phyloP scores from a whole-genome alignment of 176 grass and related monocot genomes.

The Dactylis glomerata region DNA sequence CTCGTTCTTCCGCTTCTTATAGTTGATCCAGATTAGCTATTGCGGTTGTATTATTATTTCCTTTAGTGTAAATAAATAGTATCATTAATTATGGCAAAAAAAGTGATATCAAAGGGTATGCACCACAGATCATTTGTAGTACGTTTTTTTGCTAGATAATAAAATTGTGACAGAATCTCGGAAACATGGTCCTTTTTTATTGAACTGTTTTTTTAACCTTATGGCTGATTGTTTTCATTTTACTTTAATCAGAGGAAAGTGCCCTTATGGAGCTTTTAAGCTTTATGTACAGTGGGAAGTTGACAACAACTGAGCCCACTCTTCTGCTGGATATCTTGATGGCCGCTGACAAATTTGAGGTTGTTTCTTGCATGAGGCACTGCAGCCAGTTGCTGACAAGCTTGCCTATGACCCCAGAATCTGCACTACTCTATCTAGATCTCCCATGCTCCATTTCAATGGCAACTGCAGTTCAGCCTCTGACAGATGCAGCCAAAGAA shows the following conservation, averaged over 20 bases:
- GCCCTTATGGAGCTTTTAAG: constrained; percentile 82
- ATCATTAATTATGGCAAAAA: background rate
- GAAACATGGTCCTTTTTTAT: background rate
- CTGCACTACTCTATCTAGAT: constrained; percentile 85
- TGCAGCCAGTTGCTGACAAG: constrained; percentile 89
- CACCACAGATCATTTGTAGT: no score
- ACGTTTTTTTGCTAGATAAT: background rate
- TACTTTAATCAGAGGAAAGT: constrained; percentile 73
- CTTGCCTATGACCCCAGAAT: constrained; percentile 84
- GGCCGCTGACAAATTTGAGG: constrained; percentile 97
- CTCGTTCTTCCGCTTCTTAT: background rate
- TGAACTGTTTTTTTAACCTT: background rate
- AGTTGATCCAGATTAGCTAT: background rate
- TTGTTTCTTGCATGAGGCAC: constrained; percentile 90
- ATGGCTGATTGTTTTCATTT: background rate
- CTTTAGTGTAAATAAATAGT: background rate
- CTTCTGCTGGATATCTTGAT: constrained; percentile 78
- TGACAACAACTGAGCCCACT: constrained; percentile 61
- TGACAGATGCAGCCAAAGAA: constrained; percentile 69
- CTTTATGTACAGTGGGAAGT: constrained; percentile 92
- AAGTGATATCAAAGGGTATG: background rate
- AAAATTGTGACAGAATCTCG: background rate
- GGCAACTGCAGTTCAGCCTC: constrained; percentile 63
- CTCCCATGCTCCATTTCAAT: constrained; percentile 78
- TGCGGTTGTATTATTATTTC: background rate